phyloP scores from a whole-genome alignment of 1,284 basidiomycete species.

The Tilletia indica region DNA sequence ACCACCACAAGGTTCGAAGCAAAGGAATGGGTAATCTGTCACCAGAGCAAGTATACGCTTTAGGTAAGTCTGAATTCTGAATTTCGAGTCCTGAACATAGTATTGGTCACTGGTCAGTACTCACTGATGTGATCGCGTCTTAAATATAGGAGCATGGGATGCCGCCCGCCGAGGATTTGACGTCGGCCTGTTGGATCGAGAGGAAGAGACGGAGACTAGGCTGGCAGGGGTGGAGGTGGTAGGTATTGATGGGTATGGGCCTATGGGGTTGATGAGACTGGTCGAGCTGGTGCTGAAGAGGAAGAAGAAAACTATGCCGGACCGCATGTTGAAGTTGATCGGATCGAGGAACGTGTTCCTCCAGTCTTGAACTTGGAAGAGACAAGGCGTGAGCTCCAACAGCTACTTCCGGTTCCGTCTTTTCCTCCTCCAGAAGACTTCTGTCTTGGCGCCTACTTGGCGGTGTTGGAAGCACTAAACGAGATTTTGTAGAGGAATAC shows the following conservation, averaged over 20 bases:
- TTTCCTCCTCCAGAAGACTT: constrained; percentile 5
- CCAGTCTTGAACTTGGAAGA: background rate
- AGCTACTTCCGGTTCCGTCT: background rate
- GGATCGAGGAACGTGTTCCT: background rate
- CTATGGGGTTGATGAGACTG: no score
- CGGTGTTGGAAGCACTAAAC: background rate
- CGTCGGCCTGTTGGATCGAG: background rate
- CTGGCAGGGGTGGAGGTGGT: background rate
- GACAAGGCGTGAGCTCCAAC: background rate
- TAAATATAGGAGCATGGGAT: constrained; percentile 5
- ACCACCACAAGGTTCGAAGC: constrained; percentile 12
- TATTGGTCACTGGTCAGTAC: no score
- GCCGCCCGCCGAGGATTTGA: background rate
- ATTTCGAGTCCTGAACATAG: no score
- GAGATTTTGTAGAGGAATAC: background rate
- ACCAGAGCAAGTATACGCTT: background rate
- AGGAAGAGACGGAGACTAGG: background rate
- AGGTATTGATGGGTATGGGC: background rate
- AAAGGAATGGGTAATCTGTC: constrained; percentile 4
- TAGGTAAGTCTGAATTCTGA: background rate
- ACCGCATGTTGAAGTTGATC: background rate
- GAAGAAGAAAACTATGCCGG: background rate
- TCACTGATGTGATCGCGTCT: no score
- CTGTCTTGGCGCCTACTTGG: background rate
- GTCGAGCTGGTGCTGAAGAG: background rate